These are phyloP conservation scores for Leccinum aurantiacum DNA, from an alignment of 768 basidiomycete genomes.

Conservation along the genomic window DNA sequence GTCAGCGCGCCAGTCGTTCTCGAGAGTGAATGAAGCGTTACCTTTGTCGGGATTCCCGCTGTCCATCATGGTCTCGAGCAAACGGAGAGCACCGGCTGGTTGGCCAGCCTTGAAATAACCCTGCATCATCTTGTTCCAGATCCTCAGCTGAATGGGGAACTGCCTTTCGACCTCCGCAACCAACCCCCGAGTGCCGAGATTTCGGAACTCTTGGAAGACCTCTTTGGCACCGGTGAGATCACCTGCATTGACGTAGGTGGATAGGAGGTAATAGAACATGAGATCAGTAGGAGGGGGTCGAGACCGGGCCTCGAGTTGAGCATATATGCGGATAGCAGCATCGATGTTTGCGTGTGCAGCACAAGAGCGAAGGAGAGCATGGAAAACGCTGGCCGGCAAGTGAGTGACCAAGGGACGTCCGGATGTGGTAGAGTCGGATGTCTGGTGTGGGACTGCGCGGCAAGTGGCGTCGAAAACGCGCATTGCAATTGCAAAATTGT, in stretches of 20 bases:
- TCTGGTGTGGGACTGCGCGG: slow-evolving; percentile 26
- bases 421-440: slow-evolving; percentile 12
- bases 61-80: slow-evolving; percentile 73
- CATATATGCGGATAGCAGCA: slow-evolving; percentile 63
- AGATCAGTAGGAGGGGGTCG: slow-evolving; percentile 32
- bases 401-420: slow-evolving; percentile 9
- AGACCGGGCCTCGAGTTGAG: slow-evolving; percentile 50
- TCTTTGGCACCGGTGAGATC: slow-evolving; percentile 53
- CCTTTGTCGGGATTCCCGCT: slow-evolving; percentile 28
- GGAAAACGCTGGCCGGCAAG: slow-evolving; percentile 45
- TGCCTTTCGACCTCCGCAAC: slow-evolving; percentile 20
- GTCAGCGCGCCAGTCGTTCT: not conserved
- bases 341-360: slow-evolving; percentile 56
- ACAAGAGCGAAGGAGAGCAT: slow-evolving; percentile 59
- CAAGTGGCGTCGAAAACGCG: slow-evolving; percentile 66
- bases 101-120: slow-evolving; percentile 66
- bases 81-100: slow-evolving; percentile 59
- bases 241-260: slow-evolving; percentile 52
- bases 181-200: slow-evolving; percentile 39
- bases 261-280: slow-evolving; percentile 57
- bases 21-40: not conserved
- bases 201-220: slow-evolving; percentile 61
- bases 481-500: slow-evolving; percentile 70
- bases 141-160: slow-evolving; percentile 40
- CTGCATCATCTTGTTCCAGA: slow-evolving; percentile 78